Conservation (phyloP, 2,329 filamentous ascomycete genomes). For the Ascochyta rabiei region DNA sequence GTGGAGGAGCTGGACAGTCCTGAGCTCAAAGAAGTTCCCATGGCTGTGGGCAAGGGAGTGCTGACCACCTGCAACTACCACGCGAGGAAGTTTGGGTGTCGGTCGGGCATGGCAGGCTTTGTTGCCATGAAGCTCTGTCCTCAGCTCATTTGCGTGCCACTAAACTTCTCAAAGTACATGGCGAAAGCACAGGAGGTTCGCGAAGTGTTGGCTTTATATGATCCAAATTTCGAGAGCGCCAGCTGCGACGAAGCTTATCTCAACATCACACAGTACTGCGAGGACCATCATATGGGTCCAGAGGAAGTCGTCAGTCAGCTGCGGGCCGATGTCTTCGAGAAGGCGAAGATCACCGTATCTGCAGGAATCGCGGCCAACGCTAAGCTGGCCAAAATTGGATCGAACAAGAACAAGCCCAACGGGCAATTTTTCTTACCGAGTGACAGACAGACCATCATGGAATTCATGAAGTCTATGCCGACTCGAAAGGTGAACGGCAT, state of each 20-base stretch:
- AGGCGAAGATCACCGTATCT: slow-evolving; percentile 84
- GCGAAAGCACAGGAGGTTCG: slow-evolving; percentile 89
- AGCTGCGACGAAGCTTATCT: slow-evolving; percentile 97
- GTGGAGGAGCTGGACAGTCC: slow-evolving; percentile 80
- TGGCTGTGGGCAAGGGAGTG: slow-evolving; percentile 82
- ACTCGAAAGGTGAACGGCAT: slow-evolving; percentile 93
- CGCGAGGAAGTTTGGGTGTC: slow-evolving; percentile 86
- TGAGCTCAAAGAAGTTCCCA: slow-evolving; percentile 83
- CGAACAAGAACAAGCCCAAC: slow-evolving; percentile 95
- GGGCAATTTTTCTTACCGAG: slow-evolving; percentile 81
- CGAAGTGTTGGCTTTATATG: slow-evolving; percentile 82
- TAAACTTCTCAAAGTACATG: slow-evolving; percentile 90
- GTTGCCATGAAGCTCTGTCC: slow-evolving; percentile 95
- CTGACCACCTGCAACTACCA: slow-evolving; percentile 83
- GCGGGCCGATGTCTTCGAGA: slow-evolving; percentile 75
- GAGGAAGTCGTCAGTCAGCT: slow-evolving; percentile 79
- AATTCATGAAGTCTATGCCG: slow-evolving; percentile 82
- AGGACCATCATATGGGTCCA: slow-evolving; percentile 68
- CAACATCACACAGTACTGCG: slow-evolving; percentile 87
- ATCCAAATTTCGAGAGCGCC: slow-evolving; percentile 87
- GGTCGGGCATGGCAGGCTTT: slow-evolving; percentile 95
- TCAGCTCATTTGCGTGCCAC: slow-evolving; percentile 77
- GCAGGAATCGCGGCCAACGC: slow-evolving; percentile 94
- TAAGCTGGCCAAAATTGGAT: slow-evolving; percentile 92
- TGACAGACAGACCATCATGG: slow-evolving; percentile 76